Base-by-base conservation (phyloP, 805 yeast species). In the Myxozyma neotropica region DNA sequence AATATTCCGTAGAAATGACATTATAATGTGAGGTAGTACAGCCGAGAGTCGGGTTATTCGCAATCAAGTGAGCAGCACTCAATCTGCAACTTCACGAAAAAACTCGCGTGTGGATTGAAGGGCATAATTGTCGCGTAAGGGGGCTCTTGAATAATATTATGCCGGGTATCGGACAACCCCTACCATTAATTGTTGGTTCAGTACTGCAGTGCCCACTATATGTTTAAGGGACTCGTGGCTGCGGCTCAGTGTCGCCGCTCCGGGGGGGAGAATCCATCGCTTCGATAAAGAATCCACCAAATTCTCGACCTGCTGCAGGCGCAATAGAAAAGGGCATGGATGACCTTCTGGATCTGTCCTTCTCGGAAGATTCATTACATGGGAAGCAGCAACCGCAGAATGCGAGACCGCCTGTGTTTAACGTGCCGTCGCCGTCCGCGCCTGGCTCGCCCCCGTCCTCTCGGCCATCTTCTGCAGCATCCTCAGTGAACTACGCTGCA, bases 281-380 rank as follows among this genome's bases (percentile, higher is more conserved):
- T n/a, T n/a, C n/a, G n/a, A n/a, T n/a, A n/a, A n/a, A n/a, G n/a
- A n/a, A n/a, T n/a, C n/a, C n/a, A n/a, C n/a, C n/a, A n/a, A n/a
- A n/a, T n/a, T n/a, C n/a, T n/a, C n/a, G n/a, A n/a, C n/a, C n/a
- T n/a, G n/a, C 8, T 17, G 23, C 23, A n/a, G 17, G 24, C 19
- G 23, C 19, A 26, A 5, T 35, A 17, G 10, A 13, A 17, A 23
- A 17, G 45, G 29, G 17, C 27, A 61, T 61, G 65, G 65, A 58
- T 19, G 65, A 61, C 26, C 54, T 61, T 17, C 38, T 61, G 17
- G 65, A 61, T 38, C 40, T 61, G n/a, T 55, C 63, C 6, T 61
- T 61, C 47, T 26, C 61, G 5, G 55, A 36, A 17, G 24, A 47
- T 19, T 12, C 33, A 23, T n/a, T 53, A 19, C 43, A 19, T 26